Conservation (phyloP, 768 basidiomycete species). For the Chalciporus chontae region DNA sequence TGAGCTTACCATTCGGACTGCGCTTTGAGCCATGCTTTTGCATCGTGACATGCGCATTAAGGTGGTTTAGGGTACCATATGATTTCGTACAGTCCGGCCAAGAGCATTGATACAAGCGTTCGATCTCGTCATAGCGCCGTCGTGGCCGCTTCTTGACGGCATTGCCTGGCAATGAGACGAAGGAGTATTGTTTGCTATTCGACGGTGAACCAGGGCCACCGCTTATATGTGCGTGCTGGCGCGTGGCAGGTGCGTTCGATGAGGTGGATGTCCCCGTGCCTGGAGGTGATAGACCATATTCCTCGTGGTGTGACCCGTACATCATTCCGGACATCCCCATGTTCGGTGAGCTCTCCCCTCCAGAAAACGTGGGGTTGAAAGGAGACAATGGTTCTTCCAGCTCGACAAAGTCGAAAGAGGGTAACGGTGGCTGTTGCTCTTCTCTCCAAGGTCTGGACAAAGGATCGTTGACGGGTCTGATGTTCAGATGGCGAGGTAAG, state of each 20-base stretch:
- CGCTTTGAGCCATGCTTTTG: constrained; percentile 93
- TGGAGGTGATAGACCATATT: constrained; percentile 60
- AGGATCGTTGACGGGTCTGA: constrained; percentile 46
- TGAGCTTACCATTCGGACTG: constrained; percentile 75
- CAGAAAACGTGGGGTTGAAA: constrained; percentile 50
- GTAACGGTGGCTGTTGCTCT: constrained; percentile 29
- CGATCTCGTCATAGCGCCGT: constrained; percentile 90
- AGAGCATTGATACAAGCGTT: constrained; percentile 86
- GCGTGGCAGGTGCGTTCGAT: constrained; percentile 36
- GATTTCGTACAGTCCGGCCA: constrained; percentile 77
- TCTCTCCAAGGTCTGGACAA: constrained; percentile 30
- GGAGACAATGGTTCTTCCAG: constrained; percentile 54
- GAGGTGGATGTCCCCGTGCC: constrained; percentile 60
- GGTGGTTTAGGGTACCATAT: constrained; percentile 93
- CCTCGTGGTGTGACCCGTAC: constrained; percentile 45
- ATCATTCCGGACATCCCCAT: constrained; percentile 31
- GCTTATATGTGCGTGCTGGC: constrained; percentile 18
- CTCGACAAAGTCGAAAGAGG: constrained; percentile 32
- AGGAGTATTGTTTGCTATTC: constrained; percentile 73
- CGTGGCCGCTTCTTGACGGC: constrained; percentile 81
- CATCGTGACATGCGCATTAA: constrained; percentile 98
- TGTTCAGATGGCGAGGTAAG: constrained; percentile 43
- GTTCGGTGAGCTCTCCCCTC: constrained; percentile 35
- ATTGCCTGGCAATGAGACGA: constrained; percentile 78
- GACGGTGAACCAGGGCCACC: constrained; percentile 30